Evolutionary conservation across 352 stramenopile genomes (phyloP).

Genomic region (Pythium phragmitis): DNA sequence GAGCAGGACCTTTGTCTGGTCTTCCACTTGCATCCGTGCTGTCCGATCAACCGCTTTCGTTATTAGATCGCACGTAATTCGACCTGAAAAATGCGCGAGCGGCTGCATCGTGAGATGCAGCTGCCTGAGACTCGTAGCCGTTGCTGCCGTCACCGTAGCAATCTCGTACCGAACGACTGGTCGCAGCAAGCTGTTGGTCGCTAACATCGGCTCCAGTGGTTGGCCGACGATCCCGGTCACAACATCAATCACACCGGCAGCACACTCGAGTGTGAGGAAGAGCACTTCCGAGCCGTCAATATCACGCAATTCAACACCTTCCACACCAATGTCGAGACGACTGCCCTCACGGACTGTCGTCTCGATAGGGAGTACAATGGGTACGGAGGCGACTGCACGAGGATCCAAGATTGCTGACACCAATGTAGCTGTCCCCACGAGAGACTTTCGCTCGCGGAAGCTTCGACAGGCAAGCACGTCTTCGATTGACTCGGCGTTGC

Average conservation of each 20-base stretch:
- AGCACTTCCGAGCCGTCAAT: conserved; percentile 23
- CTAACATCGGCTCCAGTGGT: neutral
- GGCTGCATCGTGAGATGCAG: neutral
- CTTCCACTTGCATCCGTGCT: neutral
- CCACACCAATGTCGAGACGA: neutral
- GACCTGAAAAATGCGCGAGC: conserved; percentile 3
- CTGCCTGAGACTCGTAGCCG: neutral
- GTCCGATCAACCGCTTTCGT: conserved; percentile 10
- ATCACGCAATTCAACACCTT: conserved; percentile 9
- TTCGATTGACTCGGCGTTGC: neutral
- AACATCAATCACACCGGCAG: neutral
- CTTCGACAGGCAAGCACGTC: conserved; percentile 16
- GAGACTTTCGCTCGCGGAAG: conserved; percentile 28
- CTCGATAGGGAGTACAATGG: neutral
- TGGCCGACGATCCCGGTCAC: neutral
- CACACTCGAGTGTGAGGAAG: conserved; percentile 7
- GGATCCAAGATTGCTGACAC: conserved; percentile 11
- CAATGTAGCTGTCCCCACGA: neutral
- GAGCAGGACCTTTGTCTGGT: conserved; percentile 11
- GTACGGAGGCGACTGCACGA: conserved; percentile 5
- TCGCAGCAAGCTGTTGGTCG: neutral
- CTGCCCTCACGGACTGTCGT: conserved; percentile 8
- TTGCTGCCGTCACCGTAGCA: neutral
- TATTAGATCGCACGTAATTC: conserved; percentile 5
- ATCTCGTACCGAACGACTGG: conserved; percentile 9